Evolutionary conservation across 345 rosid genomes (phyloP).

Genomic region (Euphorbia tirucalli): DNA sequence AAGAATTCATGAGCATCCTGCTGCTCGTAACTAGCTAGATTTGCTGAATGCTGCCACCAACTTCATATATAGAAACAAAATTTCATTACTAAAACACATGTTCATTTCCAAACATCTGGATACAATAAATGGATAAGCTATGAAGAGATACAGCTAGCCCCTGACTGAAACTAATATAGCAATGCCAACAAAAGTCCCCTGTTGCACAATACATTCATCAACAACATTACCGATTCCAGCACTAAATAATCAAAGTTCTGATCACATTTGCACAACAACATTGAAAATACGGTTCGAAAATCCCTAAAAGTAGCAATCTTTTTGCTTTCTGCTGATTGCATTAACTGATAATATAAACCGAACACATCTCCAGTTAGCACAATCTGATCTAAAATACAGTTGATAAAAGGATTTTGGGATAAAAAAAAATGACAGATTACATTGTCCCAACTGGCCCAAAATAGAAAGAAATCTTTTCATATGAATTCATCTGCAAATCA

Average conservation of each 20-base stretch:
- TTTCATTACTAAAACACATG: constrained; percentile 16
- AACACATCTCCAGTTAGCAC: no score
- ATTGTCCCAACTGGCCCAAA: constrained; percentile 1
- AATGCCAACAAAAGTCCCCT: constrained; percentile 6
- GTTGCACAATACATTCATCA: constrained; percentile 4
- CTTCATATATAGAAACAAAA: constrained; percentile 32
- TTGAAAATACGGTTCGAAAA: background rate
- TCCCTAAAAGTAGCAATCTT: no score
- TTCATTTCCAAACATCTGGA: constrained; percentile 9
- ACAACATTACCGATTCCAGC: constrained; percentile 2
- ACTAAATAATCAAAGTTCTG: background rate
- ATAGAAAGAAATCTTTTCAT: constrained; percentile 4
- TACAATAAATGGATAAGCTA: constrained; percentile 9
- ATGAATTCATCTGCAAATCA: constrained; percentile 5
- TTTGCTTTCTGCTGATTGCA: no score
- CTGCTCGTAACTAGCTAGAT: constrained; percentile 33
- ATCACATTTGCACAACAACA: background rate
- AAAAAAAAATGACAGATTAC: no score
- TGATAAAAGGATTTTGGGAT: no score
- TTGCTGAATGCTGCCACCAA: constrained; percentile 35
- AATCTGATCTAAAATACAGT: no score
- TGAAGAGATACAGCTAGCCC: constrained; percentile 11
- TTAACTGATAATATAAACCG: no score
- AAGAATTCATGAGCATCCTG: constrained; percentile 38
- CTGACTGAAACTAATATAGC: background rate